Evolutionary conservation across 768 basidiomycete species (phyloP).

Genomic region (Hygrocybe punicea): DNA sequence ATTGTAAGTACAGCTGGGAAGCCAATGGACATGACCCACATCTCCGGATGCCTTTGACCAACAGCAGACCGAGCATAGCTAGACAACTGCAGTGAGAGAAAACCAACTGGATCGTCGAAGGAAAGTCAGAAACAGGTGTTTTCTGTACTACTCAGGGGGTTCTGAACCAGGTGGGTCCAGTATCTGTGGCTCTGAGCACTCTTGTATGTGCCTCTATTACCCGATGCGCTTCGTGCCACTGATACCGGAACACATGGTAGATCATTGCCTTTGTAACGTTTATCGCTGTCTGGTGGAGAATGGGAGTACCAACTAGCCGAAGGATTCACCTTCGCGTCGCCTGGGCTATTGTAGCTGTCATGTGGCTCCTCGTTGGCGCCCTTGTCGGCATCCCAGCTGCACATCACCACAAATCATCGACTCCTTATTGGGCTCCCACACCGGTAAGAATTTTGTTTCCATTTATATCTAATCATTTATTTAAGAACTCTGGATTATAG

Average conservation of each 20-base stretch:
- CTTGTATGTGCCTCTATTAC: neutral
- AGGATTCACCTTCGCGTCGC: neutral
- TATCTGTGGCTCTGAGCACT: conserved; percentile 2
- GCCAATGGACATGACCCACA: too few species aligned
- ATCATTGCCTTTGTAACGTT: conserved; percentile 1
- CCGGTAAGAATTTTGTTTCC: neutral
- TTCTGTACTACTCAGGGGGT: neutral
- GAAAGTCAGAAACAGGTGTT: neutral
- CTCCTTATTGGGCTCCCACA: neutral
- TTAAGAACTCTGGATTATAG: too few species aligned
- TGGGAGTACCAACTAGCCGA: neutral
- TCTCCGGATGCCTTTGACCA: too few species aligned
- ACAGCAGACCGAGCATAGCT: too few species aligned
- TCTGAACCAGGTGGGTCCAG: neutral
- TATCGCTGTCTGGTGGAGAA: conserved; percentile 1
- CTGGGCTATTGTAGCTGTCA: neutral
- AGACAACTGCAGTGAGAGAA: too few species aligned
- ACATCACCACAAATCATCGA: neutral
- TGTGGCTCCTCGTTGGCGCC: neutral
- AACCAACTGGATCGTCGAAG: neutral
- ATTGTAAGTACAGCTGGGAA: too few species aligned
- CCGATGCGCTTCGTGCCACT: neutral
- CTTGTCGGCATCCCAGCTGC: neutral
- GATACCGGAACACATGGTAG: neutral
- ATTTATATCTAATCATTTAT: too few species aligned